Evolutionary conservation across 2,329 filamentous ascomycete species (phyloP).

Genomic region (Xylaria sp.): DNA sequence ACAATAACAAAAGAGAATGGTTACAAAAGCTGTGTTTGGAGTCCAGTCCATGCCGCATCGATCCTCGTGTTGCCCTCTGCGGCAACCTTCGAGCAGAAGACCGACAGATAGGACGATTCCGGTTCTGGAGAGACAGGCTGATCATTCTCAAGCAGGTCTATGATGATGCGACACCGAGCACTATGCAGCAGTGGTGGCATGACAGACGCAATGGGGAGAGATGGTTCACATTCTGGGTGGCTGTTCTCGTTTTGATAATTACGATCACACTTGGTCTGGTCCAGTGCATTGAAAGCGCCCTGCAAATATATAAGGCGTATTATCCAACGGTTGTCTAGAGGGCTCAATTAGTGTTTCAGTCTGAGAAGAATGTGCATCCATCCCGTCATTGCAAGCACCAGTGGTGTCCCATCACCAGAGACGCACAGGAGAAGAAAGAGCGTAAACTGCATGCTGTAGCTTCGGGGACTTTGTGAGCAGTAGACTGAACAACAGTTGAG

Average conservation of each 20-base stretch:
- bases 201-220: conserved; percentile 55
- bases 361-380: not conserved
- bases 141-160: conserved; percentile 56
- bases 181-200: conserved; percentile 56
- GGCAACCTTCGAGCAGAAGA: conserved; percentile 50
- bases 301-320: conserved; percentile 52
- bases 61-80: conserved; percentile 44
- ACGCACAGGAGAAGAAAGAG: not conserved
- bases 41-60: conserved; percentile 38
- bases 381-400: not conserved
- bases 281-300: conserved; percentile 54
- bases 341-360: not conserved
- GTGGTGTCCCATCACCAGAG: not conserved
- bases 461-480: not conserved
- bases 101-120: conserved; percentile 50
- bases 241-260: conserved; percentile 51
- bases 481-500: not conserved
- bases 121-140: conserved; percentile 57
- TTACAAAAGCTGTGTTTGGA: conserved; percentile 15
- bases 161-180: conserved; percentile 52
- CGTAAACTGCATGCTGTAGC: not conserved
- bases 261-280: conserved; percentile 55
- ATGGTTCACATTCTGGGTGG: conserved; percentile 61
- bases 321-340: conserved; percentile 16
- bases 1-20: conserved; percentile 32